Evolutionary conservation across 805 yeast species (phyloP).

Genomic region (Komagataella phaffii): DNA sequence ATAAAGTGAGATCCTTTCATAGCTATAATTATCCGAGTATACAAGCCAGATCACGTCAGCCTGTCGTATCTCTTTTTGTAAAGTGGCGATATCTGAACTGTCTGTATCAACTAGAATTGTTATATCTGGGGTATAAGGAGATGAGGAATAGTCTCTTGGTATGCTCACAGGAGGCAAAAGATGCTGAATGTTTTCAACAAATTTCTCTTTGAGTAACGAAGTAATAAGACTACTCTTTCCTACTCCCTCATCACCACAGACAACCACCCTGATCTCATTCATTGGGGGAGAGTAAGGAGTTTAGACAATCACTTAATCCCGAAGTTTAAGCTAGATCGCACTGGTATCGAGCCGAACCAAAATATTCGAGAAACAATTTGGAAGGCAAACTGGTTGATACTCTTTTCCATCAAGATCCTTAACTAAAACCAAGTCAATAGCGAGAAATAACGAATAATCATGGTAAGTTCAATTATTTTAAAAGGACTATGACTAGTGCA

Average conservation of each 20-base stretch:
- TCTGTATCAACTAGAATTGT: constrained; percentile 76
- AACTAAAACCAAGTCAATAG: neutral
- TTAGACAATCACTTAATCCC: neutral
- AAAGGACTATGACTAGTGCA: neutral
- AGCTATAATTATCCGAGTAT: constrained; percentile 87
- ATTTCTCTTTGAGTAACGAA: constrained; percentile 69
- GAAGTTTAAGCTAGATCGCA: neutral
- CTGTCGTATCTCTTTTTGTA: constrained; percentile 63
- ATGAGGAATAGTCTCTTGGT: constrained; percentile 55
- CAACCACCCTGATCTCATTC: constrained; percentile 63
- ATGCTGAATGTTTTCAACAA: constrained; percentile 62
- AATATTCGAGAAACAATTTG: neutral
- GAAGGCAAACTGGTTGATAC: neutral
- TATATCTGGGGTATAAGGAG: constrained; percentile 44
- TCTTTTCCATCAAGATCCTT: neutral
- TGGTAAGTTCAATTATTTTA: neutral
- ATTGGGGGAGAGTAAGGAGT: neutral
- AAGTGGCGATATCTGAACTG: constrained; percentile 41
- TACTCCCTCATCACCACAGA: constrained; percentile 91
- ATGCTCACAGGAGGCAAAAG: constrained; percentile 77
- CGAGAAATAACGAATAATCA: neutral
- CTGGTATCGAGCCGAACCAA: neutral
- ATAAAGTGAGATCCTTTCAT: constrained; percentile 79
- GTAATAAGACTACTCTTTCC: constrained; percentile 76
- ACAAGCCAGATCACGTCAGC: constrained; percentile 94